A percentile compares a stretch with the other conserved stretches of the same genome.
Conservation (phyloP, 2,329 filamentous ascomycete species). For the Ceratocystis lukuohia region DNA sequence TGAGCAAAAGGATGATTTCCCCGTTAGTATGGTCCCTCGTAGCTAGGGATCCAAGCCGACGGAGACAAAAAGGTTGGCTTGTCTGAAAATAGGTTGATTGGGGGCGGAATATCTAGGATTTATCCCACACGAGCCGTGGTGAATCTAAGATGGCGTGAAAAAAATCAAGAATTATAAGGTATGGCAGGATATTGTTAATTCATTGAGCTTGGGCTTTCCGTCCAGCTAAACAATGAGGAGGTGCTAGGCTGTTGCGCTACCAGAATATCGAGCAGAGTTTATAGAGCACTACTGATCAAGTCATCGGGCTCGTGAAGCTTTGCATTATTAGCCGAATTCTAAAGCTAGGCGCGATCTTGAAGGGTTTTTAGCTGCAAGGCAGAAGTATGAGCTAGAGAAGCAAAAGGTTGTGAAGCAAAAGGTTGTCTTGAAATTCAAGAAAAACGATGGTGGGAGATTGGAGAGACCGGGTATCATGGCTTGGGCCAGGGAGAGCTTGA, state of each 20-base stretch:
- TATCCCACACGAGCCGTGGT: not conserved
- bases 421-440: not conserved
- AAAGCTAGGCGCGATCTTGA: not conserved
- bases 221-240: not conserved
- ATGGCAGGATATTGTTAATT: not conserved
- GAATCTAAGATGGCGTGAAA: not conserved
- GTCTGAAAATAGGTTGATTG: not conserved
- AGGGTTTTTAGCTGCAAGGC: not conserved
- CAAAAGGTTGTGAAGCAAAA: not conserved
- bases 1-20: not conserved
- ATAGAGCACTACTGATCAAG: not conserved
- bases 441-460: not conserved
- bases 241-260: not conserved
- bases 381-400: not conserved
- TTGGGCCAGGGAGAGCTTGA: too few relatives aligned
- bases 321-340: not conserved
- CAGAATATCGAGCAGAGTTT: constrained; percentile 3
- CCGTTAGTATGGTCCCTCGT: not conserved
- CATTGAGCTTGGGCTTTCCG: not conserved
- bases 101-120: not conserved
- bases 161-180: not conserved
- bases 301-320: not conserved
- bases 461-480: not conserved
- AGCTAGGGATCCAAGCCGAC: not conserved
- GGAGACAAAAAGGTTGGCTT: not conserved